Evolutionary conservation across 192 early-diverging fungal genomes (phyloP), one percentile per base, ranked within the genome.

Genomic region (Phycomyces nitens): DNA sequence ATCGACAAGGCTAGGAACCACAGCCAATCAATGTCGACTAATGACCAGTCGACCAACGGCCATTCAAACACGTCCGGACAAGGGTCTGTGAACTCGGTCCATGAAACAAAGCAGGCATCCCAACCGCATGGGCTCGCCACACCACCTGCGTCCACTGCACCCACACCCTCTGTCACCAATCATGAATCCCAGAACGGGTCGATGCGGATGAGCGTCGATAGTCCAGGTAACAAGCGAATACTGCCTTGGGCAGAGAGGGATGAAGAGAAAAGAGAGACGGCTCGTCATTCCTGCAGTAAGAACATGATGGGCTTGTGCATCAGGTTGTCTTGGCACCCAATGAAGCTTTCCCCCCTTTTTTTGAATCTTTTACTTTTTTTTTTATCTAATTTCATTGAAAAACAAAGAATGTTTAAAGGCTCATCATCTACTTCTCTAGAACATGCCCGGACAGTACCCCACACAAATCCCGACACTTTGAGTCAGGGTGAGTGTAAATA

Each of bases 1-100:
- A 71, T 71, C 24, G 70, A 71, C 44, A 71, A 65, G 44, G 64
- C 68, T 15, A 71, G 65, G 42, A 49, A 64, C 43, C 58, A 51
- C 52, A 38, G 56, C 56, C 63, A 65, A 26, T 29, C 23, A 18
- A 56, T 26, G 26, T 42, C 29, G 42, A 56, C 18, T 50, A 26
- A 56, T 21, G 24, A 1, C 26, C 42, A 34, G 55, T 47, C 11
- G 24, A 47, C 21, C 20, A 60, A n/a, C 41, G 22, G 41, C 16
- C 22, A 6, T 18, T 60, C 58, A 5, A 60, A 22, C 22, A 42
- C 58, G 24, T 60, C 58, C 20, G 29, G 21, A 41, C 29, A 38
- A 18, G 40, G 34, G 12, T 29, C 29, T 42, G 27, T 41, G 14
- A 21, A 20, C 29, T 40, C 40, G 39, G 22, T 22, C 39, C 38